phyloP scores from a whole-genome alignment of 139 green algal genomes.

The Coccomyxa sp. region DNA sequence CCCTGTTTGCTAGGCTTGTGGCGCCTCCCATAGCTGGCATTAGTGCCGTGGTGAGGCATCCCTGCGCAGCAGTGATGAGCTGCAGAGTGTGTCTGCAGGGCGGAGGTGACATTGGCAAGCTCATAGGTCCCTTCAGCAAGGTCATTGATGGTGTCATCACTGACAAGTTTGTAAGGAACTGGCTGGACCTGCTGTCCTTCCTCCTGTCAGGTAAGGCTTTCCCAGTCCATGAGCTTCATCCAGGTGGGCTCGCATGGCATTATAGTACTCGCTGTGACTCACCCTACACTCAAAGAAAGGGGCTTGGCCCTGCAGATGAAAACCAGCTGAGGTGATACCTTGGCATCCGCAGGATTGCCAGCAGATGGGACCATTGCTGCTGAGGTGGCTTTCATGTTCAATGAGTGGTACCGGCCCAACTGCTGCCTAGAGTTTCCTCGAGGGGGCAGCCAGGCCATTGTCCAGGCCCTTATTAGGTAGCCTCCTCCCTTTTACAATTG shows the following conservation, averaged over 20 bases:
- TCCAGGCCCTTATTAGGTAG: constrained; percentile 76
- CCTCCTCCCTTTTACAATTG: no score
- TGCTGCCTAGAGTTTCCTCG: constrained; percentile 86
- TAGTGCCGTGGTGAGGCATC: no score
- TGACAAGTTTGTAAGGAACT: constrained; percentile 90
- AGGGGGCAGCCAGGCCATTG: constrained; percentile 84
- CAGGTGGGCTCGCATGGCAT: not conserved
- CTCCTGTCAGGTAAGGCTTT: constrained; percentile 64
- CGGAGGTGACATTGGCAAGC: constrained; percentile 31
- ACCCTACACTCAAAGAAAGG: no score
- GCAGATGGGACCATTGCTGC: constrained; percentile 91
- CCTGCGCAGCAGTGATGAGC: no score
- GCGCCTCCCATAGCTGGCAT: no score
- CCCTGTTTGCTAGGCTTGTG: no score
- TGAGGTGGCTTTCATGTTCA: constrained; percentile 92
- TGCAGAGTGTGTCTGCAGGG: no score
- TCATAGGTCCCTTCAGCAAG: constrained; percentile 82
- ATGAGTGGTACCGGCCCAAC: constrained; percentile 74
- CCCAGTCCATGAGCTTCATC: constrained; percentile 65
- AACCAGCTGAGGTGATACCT: not conserved
- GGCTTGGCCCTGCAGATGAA: no score
- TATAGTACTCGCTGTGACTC: not conserved
- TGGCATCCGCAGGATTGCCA: constrained; percentile 69
- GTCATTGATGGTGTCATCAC: constrained; percentile 51
- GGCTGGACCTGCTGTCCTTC: constrained; percentile 95